Percentiles rank a stretch among this genome's conserved stretches.
Conservation (phyloP, 202 grass and related monocot genomes). For the Bolboschoenoplectus hybrid region DNA sequence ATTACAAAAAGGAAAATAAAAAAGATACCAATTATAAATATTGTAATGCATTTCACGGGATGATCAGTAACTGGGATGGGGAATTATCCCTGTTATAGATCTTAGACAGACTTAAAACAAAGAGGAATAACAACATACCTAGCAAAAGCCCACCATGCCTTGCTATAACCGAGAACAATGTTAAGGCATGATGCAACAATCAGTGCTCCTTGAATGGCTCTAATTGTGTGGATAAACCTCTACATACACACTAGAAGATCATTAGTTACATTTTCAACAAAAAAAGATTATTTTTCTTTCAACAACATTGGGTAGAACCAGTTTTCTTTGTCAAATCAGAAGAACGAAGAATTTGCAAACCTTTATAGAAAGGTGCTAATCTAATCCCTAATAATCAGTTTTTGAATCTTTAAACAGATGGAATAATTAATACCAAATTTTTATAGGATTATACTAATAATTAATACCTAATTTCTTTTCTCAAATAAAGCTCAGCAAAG, state of each 20-base stretch:
- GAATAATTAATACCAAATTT: background rate
- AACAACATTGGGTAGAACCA: background rate
- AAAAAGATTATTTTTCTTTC: background rate
- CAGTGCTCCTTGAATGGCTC: constrained; percentile 82
- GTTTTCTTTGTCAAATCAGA: constrained; percentile 4
- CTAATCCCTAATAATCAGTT: background rate
- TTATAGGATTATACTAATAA: background rate
- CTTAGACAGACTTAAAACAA: background rate
- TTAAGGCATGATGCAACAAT: constrained; percentile 90
- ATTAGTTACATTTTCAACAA: constrained; percentile 27
- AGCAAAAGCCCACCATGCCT: constrained; percentile 59
- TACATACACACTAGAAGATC: constrained; percentile 48
- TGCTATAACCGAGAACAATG: constrained; percentile 88
- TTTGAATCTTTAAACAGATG: constrained; percentile 7
- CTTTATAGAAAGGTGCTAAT: background rate
- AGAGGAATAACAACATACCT: constrained; percentile 50
- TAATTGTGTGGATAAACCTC: constrained; percentile 92
- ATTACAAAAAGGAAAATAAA: constrained; percentile 38
- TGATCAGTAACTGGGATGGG: constrained; percentile 31
- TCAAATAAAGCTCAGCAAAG: constrained; percentile 20
- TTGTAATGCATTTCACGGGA: background rate
- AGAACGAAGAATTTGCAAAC: background rate
- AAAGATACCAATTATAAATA: background rate
- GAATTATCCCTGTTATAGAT: background rate
- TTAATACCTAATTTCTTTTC: background rate